phyloP scores from a whole-genome alignment of 352 stramenopile genomes.

The Pythium utonaiense region DNA sequence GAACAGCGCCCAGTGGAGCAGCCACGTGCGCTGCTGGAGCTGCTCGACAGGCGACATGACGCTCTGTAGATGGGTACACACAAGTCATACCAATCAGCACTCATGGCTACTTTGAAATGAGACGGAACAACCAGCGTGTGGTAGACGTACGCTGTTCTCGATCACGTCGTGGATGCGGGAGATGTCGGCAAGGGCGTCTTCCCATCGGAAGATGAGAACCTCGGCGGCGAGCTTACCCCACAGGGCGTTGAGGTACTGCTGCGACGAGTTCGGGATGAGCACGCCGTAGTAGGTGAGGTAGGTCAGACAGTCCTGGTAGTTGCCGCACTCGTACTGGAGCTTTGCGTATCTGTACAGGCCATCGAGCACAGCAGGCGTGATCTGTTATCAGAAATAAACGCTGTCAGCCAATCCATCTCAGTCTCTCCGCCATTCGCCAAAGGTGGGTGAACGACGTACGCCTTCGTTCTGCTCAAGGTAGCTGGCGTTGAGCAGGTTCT shows the following conservation, averaged over 20 bases:
- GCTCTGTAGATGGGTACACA: constrained; percentile 28
- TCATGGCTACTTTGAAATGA: neutral
- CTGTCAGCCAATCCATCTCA: neutral
- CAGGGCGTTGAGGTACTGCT: constrained; percentile 88
- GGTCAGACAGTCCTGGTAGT: constrained; percentile 91
- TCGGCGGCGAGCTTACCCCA: constrained; percentile 96
- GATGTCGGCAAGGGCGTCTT: constrained; percentile 92
- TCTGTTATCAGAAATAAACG: constrained; percentile 30
- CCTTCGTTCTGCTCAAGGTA: constrained; percentile 81
- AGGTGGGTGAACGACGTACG: constrained; percentile 40
- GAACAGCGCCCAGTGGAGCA: constrained; percentile 99
- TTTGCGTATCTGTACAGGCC: constrained; percentile 94
- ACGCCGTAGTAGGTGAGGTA: constrained; percentile 90
- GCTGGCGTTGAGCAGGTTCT: constrained; percentile 74
- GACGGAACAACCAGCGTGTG: neutral
- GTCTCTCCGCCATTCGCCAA: too few relatives aligned
- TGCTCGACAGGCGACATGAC: constrained; percentile 87
- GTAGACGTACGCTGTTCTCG: constrained; percentile 82
- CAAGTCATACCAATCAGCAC: neutral
- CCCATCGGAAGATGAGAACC: constrained; percentile 96
- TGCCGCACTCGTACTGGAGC: constrained; percentile 96
- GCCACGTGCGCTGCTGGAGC: constrained; percentile 97
- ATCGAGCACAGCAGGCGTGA: constrained; percentile 87
- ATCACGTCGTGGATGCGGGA: constrained; percentile 93
- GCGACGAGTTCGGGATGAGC: constrained; percentile 79